Evolutionary conservation across 2,329 filamentous ascomycete genomes (phyloP), one percentile per base, ranked within the genome.

Genomic region (Talaromyces sp.): DNA sequence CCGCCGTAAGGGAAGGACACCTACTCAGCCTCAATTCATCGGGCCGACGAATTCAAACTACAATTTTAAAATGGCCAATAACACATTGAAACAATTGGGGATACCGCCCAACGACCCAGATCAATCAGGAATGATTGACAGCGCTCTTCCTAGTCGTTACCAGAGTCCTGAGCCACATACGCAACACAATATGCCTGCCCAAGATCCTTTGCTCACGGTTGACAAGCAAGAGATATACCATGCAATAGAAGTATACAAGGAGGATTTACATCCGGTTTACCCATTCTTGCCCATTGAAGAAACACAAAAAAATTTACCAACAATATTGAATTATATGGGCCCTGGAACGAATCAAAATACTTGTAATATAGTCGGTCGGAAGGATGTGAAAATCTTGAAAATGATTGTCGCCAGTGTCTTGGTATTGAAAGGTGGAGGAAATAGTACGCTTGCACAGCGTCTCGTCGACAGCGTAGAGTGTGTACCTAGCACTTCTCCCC

Each of bases 21-120:
- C 14, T 11, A 54, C 29, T 32, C 32, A 55, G 19, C 57, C 57
- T 17, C 57, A 38, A 13, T 55, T 59, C 46, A 55, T 59, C n/a
- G 57, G 57, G 3, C 57, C 57, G n/a, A 59, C 57, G 9, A 55
- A 27, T 32, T 59, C 32, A 26, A 32, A 21, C 43, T 55, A 43
- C 21, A 59, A 41, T 31, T 49, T 55, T 11, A 41, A 21, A n/a
- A 46, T 59, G 31, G 50, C 31, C 13, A 55, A 46, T n/a, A 55
- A 55, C 8, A 29, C 57, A 6, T 50, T 59, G 13, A 49, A 41
- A 32, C 32, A 38, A 19, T 55, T 59, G 57, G 57, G 57, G 3
- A 55, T 56, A 46, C 55, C 41, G n/a, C 14, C 55, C 31, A 43
- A 56, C n/a, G 41, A 56, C 17, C n/a, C 29, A 10, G 46, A 24